phyloP scores from a whole-genome alignment of 2,329 filamentous ascomycete genomes.

The Cladophialophora psammophila region DNA sequence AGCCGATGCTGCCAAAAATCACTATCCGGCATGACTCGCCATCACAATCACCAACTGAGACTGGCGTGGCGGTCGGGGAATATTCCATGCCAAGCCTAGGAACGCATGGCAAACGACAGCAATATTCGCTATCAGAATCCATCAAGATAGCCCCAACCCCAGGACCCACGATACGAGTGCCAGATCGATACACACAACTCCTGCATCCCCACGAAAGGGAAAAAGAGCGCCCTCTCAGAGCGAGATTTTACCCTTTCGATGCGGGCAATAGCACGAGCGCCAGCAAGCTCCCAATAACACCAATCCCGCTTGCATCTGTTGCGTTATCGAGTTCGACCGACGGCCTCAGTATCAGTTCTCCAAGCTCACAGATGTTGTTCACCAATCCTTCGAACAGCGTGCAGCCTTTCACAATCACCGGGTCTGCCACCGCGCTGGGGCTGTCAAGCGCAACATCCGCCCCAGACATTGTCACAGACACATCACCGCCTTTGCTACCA shows the following conservation, averaged over 20 bases:
- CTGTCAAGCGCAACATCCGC: neutral
- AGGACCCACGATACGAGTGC: neutral
- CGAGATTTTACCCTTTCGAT: neutral
- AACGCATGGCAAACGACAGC: conserved; percentile 20
- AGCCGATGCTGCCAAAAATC: conserved; percentile 25
- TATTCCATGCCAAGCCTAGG: conserved; percentile 4
- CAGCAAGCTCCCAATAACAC: neutral
- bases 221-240: neutral
- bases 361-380: neutral
- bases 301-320: neutral
- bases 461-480: neutral
- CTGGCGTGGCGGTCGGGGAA: neutral
- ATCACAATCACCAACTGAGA: neutral
- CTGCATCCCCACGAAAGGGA: neutral
- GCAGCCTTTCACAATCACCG: neutral
- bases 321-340: neutral
- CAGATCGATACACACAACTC: neutral
- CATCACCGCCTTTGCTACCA: neutral
- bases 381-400: neutral
- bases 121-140: neutral
- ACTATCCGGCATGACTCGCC: conserved; percentile 17
- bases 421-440: neutral
- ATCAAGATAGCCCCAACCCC: neutral
- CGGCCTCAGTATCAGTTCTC: neutral
- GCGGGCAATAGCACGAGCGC: neutral